Percentiles rank a stretch among this genome's conserved stretches.
phyloP scores from a whole-genome alignment of 345 rosid species.

The Excoecaria agallocha region DNA sequence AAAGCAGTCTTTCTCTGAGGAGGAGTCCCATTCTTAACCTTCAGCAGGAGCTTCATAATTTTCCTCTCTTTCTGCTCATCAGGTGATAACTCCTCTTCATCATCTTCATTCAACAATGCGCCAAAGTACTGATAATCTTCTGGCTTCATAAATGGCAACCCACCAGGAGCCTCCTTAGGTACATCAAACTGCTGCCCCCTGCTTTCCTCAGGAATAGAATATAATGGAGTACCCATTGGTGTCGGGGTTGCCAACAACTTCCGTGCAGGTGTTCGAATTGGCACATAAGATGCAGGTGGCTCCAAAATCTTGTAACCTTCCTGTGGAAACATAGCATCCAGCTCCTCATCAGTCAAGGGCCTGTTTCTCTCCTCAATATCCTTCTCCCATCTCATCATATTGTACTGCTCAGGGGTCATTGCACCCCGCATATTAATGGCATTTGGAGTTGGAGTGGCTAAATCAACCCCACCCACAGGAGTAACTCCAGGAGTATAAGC shows the following conservation, averaged over 20 bases:
- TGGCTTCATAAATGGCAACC: slow-evolving; percentile 93
- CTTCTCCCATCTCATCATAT: slow-evolving; percentile 94
- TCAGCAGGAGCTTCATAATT: slow-evolving; percentile 90
- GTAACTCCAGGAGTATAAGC: slow-evolving; percentile 89
- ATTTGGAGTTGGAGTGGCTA: slow-evolving; percentile 90
- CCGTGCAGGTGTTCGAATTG: slow-evolving; percentile 89
- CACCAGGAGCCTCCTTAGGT: slow-evolving; percentile 83
- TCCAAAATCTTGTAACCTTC: slow-evolving; percentile 94
- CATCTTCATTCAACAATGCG: slow-evolving; percentile 78
- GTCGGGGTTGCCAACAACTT: slow-evolving; percentile 87
- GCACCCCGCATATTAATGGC: slow-evolving; percentile 64
- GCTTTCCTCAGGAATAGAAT: slow-evolving; percentile 82
- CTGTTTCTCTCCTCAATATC: slow-evolving; percentile 98
- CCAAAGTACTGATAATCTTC: slow-evolving; percentile 98
- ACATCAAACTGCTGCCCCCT: slow-evolving; percentile 98
- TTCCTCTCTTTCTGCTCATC: slow-evolving; percentile 98
- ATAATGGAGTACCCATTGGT: slow-evolving; percentile 84
- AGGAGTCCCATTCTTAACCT: slow-evolving; percentile 98
- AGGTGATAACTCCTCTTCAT: slow-evolving; percentile 84
- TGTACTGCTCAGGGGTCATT: slow-evolving; percentile 88
- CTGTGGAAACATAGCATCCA: slow-evolving; percentile 88
- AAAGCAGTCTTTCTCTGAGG: slow-evolving; percentile 97
- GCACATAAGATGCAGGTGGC: slow-evolving; percentile 93
- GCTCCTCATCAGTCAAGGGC: slow-evolving; percentile 94
- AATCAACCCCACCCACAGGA: slow-evolving; percentile 77